Conservation (phyloP, 371 early-diverging fungal genomes). For the Mortierella sp. region DNA sequence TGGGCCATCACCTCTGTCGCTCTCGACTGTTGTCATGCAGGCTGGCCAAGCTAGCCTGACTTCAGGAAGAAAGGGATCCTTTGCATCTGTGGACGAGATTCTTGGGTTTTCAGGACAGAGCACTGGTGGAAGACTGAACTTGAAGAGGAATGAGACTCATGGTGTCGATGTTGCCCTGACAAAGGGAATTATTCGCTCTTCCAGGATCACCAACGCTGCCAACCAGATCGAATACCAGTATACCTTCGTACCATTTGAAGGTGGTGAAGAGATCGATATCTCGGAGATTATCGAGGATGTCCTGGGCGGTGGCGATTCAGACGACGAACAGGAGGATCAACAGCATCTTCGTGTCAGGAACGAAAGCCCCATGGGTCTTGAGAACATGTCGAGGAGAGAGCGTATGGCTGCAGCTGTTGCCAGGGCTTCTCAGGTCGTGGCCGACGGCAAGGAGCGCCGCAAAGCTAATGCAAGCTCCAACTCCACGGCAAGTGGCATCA, state of each 20-base stretch:
- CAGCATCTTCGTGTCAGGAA: slow-evolving; percentile 7
- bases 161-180: slow-evolving; percentile 56
- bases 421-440: slow-evolving; percentile 40
- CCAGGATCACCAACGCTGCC: slow-evolving; percentile 8
- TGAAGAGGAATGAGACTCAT: slow-evolving; percentile 38
- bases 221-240: slow-evolving; percentile 40
- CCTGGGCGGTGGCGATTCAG: slow-evolving; percentile 42
- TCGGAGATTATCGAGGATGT: slow-evolving; percentile 57
- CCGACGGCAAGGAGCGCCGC: slow-evolving; percentile 46
- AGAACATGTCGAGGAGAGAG: slow-evolving; percentile 35
- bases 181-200: slow-evolving; percentile 50
- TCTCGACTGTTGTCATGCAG: slow-evolving; percentile 33
- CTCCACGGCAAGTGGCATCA: background rate
- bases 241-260: slow-evolving; percentile 50
- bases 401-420: slow-evolving; percentile 44
- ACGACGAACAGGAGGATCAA: slow-evolving; percentile 49
- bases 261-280: slow-evolving; percentile 56
- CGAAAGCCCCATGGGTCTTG: slow-evolving; percentile 1
- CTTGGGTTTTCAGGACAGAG: slow-evolving; percentile 1
- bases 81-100: slow-evolving; percentile 12
- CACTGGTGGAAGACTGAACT: slow-evolving; percentile 16
- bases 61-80: slow-evolving; percentile 5
- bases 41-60: background rate
- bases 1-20: slow-evolving; percentile 48
- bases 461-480: slow-evolving; percentile 21